Evolutionary conservation across 495 filamentous ascomycete species (phyloP).

Genomic region (Talaromyces adpressus): DNA sequence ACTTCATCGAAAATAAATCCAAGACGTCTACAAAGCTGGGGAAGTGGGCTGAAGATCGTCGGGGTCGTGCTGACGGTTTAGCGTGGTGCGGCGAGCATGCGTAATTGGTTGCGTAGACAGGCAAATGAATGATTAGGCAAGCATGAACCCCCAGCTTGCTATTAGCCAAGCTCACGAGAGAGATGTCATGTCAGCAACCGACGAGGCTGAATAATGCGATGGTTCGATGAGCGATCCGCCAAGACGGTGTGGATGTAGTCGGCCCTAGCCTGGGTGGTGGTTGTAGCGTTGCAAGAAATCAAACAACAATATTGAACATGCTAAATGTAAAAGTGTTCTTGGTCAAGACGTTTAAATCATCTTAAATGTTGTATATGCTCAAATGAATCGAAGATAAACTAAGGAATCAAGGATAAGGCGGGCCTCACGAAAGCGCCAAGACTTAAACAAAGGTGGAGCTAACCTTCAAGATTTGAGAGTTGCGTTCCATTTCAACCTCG

Average conservation of each 20-base stretch:
- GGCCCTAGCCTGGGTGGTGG: not conserved
- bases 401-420: not conserved
- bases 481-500: not conserved
- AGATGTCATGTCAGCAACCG: not conserved
- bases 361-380: not conserved
- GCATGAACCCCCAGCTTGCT: not conserved
- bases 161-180: not conserved
- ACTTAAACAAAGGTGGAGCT: conserved; percentile 3
- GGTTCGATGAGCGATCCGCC: not conserved
- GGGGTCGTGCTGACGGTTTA: not conserved
- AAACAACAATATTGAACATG: not conserved
- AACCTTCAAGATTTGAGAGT: not conserved
- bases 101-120: not conserved
- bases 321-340: not conserved
- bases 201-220: not conserved
- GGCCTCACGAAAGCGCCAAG: not conserved
- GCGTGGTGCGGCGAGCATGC: not conserved
- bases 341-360: not conserved
- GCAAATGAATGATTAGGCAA: not conserved
- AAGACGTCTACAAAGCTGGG: not conserved
- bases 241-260: not conserved
- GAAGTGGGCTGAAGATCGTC: not conserved
- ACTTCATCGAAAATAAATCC: not conserved
- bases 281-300: not conserved
- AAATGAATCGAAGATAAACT: not conserved